phyloP scores from a whole-genome alignment of 1,139 yeast genomes.

The Blastobotrys malaysiensis region DNA sequence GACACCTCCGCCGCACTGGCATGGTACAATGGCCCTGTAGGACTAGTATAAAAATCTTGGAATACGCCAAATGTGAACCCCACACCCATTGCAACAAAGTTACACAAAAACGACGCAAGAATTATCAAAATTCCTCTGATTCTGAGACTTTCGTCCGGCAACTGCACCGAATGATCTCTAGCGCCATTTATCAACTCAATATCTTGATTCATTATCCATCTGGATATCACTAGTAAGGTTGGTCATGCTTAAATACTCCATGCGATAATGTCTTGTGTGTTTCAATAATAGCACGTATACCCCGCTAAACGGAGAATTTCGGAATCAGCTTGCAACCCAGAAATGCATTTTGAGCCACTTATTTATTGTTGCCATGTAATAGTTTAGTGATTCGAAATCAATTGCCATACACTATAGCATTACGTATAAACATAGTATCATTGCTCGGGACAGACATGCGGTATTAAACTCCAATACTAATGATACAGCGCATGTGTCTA shows the following conservation, averaged over 20 bases:
- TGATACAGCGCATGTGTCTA: too few species aligned
- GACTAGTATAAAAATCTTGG: conserved; percentile 20
- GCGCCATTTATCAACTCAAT: not conserved
- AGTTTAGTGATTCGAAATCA: too few species aligned
- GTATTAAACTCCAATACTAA: too few species aligned
- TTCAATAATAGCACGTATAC: not conserved
- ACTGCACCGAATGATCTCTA: not conserved
- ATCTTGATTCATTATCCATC: not conserved
- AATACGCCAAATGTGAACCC: conserved; percentile 24
- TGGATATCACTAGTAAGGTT: too few species aligned
- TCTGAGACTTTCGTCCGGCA: not conserved
- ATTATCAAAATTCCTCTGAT: not conserved
- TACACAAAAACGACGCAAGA: conserved; percentile 3
- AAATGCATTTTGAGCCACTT: too few species aligned
- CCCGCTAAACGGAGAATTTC: not conserved
- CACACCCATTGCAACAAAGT: conserved; percentile 21
- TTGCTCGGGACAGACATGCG: too few species aligned
- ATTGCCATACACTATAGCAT: too few species aligned
- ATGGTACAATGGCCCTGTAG: conserved; percentile 19
- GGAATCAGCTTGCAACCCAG: not conserved
- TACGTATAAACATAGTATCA: too few species aligned
- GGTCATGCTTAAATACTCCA: too few species aligned
- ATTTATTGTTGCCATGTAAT: too few species aligned
- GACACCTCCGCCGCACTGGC: conserved; percentile 16
- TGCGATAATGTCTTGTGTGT: not conserved